A percentile compares a stretch with the other conserved stretches of the same genome.
phyloP scores from a whole-genome alignment of 169 alveolate genomes.

The Perkinsus chesapeaki region DNA sequence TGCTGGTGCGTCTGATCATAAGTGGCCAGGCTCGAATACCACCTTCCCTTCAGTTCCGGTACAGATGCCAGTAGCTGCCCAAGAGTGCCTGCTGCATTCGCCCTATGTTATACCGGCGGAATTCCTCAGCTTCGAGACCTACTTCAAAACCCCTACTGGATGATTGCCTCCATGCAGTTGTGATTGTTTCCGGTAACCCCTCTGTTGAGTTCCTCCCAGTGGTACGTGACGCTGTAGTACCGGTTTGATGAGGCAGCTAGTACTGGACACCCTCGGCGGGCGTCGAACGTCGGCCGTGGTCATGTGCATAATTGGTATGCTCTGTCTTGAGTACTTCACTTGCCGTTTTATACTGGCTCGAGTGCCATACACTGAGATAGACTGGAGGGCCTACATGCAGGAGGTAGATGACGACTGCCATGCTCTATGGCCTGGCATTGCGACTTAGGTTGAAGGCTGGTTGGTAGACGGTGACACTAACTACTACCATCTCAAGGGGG shows the following conservation, averaged over 20 bases:
- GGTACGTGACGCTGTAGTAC: no score
- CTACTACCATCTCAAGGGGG: neutral
- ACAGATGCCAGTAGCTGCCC: neutral
- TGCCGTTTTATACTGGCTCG: neutral
- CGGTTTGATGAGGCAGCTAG: neutral
- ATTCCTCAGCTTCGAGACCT: neutral
- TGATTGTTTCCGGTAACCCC: neutral
- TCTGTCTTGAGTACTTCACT: neutral
- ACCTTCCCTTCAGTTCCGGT: neutral
- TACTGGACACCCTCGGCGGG: neutral
- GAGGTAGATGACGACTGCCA: neutral
- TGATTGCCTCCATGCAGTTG: neutral
- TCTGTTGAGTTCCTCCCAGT: no score
- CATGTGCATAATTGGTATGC: neutral
- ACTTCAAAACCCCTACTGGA: neutral
- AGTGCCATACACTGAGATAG: slow-evolving; percentile 5
- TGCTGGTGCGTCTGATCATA: neutral
- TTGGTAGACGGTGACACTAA: neutral
- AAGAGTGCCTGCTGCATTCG: neutral
- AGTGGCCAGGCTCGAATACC: neutral
- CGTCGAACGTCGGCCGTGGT: neutral
- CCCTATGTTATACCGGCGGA: neutral
- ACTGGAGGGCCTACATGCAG: slow-evolving; percentile 6
- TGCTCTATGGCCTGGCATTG: neutral
- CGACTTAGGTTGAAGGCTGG: neutral